Percentiles rank a stretch among this genome's conserved stretches.
phyloP scores from a whole-genome alignment of 1,139 yeast genomes.

The Saccharomyces hybrid region DNA sequence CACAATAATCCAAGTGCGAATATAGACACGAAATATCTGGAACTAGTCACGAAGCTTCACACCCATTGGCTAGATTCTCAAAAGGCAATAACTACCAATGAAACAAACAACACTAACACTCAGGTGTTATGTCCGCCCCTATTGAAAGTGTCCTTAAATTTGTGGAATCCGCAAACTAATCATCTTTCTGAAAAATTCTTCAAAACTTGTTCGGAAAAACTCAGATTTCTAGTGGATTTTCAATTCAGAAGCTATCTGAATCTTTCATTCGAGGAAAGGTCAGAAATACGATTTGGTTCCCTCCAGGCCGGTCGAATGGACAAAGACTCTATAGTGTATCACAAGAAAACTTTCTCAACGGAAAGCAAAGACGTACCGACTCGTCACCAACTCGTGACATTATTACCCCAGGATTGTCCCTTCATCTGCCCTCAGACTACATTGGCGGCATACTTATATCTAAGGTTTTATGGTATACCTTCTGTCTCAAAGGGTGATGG shows the following conservation, averaged over 20 bases:
- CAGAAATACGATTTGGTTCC: conserved; percentile 9
- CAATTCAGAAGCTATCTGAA: conserved; percentile 23
- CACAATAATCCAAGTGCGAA: conserved; percentile 8
- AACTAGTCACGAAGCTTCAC: conserved; percentile 8
- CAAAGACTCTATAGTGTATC: background rate
- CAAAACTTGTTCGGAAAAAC: conserved; percentile 25
- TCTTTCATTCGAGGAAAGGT: conserved; percentile 20
- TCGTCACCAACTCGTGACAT: conserved; percentile 9
- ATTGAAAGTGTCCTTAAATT: conserved; percentile 22
- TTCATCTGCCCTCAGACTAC: conserved; percentile 27
- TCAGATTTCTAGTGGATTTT: conserved; percentile 27
- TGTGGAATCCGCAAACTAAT: conserved; percentile 26
- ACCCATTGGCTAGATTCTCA: conserved; percentile 2
- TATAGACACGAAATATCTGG: conserved; percentile 1
- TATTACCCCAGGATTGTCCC: conserved; percentile 22
- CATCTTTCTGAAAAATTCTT: conserved; percentile 23
- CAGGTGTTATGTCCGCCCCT: conserved; percentile 8
- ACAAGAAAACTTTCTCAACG: background rate
- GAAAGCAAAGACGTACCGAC: background rate
- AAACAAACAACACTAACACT: conserved; percentile 5
- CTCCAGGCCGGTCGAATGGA: background rate
- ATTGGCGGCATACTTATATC: conserved; percentile 26
- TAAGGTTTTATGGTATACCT: conserved; percentile 27
- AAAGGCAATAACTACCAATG: conserved; percentile 9
- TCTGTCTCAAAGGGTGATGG: conserved; percentile 26